Base-by-base conservation (phyloP, 305 asterid species). In the Fraxinus greggii region DNA sequence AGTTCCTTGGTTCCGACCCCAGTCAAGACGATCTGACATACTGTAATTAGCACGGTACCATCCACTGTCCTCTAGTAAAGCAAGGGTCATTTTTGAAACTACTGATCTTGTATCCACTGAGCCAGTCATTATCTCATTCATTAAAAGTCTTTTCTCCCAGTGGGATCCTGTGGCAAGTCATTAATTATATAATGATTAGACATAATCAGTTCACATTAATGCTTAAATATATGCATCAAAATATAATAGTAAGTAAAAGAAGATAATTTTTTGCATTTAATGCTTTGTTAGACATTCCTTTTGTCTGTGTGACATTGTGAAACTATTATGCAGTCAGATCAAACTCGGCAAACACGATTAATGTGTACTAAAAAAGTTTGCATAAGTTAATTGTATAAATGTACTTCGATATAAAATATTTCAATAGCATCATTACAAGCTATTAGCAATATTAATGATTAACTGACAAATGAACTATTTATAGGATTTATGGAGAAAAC, bases 91-190 rank as follows among this genome's bases (percentile, higher is more conserved):
- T 87, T 92, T 95, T 24, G 99, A 97, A 83, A 97, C 98, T 40
- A 97, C 98, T 61, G 98, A 97, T 90, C 98, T 91, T 21, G 98
- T 93, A 86, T 97, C 99, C 61, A 97, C 99, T 7, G 99, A 97
- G 82, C 99, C 99, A 2, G 99, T 97, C 99, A 97, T 95, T 21
- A 97, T 97, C 93, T 97, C 98, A 80, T 95, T 95, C 99, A 97
- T 97, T 83, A 97, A 80, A 77, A 97, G 97, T 85, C 99, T 90
- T 87, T 97, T 97, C 93, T 97, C 99, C 99, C 99, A 97, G 82
- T 97, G 98, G 75, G 99, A 97, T 61, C 99, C 99, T 97, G 95
- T 75, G 79, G 73, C 38, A 74, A 74, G 80, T 81, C 82, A 63
- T 67, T 81, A 69, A 67, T 38, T 48, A 15, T 74, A 21, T 26